phyloP scores from a whole-genome alignment of 2,329 filamentous ascomycete species.

The Alternaria infectoria region DNA sequence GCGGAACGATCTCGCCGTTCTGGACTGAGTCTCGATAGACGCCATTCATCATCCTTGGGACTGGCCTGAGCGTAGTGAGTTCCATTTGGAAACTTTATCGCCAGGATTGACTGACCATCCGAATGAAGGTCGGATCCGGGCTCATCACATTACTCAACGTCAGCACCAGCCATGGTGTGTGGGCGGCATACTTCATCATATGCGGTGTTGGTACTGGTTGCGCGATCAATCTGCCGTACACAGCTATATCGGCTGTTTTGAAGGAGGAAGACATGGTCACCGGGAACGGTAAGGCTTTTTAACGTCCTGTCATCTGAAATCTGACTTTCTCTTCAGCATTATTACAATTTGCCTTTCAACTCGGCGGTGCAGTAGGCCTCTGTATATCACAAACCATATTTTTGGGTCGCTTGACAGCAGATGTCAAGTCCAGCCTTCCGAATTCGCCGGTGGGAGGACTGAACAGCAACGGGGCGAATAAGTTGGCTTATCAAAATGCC shows the following conservation, averaged over 20 bases:
- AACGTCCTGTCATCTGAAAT: background rate
- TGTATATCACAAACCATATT: background rate
- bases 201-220: slow-evolving; percentile 9
- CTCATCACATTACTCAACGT: slow-evolving; percentile 3
- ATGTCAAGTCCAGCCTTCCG: background rate
- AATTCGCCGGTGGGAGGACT: background rate
- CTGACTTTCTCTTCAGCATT: background rate
- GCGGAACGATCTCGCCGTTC: no score
- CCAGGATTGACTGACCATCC: background rate
- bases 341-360: background rate
- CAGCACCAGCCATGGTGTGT: background rate
- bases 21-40: background rate
- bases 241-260: slow-evolving; percentile 3
- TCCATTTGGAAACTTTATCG: background rate
- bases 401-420: background rate
- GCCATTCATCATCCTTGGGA: background rate
- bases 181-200: slow-evolving; percentile 10
- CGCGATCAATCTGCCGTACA: slow-evolving; percentile 13
- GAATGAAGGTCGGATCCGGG: slow-evolving; percentile 4
- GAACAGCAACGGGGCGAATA: background rate
- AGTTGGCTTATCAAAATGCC: background rate
- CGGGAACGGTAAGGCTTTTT: background rate
- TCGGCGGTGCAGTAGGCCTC: background rate
- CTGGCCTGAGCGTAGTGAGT: background rate
- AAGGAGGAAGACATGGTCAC: background rate